phyloP scores from a whole-genome alignment of 306 rosid genomes.

The Calophaca sinica region DNA sequence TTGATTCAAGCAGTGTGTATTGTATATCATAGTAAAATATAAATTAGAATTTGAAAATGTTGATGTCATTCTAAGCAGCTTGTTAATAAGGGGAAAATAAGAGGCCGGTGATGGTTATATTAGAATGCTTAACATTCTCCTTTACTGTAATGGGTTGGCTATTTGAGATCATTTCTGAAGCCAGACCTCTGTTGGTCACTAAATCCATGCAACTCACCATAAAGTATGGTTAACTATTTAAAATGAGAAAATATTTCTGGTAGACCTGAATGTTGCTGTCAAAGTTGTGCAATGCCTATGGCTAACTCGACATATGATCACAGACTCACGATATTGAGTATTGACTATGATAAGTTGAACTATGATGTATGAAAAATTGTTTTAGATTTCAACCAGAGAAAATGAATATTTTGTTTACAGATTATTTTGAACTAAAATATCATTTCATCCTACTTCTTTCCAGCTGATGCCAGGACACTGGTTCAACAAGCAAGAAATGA shows the following conservation, averaged over 20 bases:
- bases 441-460: slow-evolving; percentile 37
- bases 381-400: slow-evolving; percentile 9
- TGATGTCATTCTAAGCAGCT: slow-evolving; percentile 1
- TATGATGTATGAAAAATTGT: slow-evolving; percentile 21
- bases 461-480: slow-evolving; percentile 98
- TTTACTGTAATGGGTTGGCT: neutral
- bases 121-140: neutral
- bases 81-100: neutral
- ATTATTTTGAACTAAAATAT: slow-evolving; percentile 13
- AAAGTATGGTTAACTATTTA: neutral
- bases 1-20: slow-evolving; percentile 1
- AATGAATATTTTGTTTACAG: neutral
- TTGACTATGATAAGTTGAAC: slow-evolving; percentile 10
- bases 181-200: neutral
- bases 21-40: slow-evolving; percentile 25
- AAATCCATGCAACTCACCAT: neutral
- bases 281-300: neutral
- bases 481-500: slow-evolving; percentile 99
- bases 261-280: neutral
- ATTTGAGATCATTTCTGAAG: slow-evolving; percentile 6
- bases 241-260: neutral
- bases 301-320: neutral
- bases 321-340: neutral
- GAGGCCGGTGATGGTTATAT: neutral
- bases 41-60: slow-evolving; percentile 1